These are phyloP conservation scores for Escovopsis weberi DNA, from an alignment of 2,329 filamentous ascomycete species.

Conservation along the genomic window DNA sequence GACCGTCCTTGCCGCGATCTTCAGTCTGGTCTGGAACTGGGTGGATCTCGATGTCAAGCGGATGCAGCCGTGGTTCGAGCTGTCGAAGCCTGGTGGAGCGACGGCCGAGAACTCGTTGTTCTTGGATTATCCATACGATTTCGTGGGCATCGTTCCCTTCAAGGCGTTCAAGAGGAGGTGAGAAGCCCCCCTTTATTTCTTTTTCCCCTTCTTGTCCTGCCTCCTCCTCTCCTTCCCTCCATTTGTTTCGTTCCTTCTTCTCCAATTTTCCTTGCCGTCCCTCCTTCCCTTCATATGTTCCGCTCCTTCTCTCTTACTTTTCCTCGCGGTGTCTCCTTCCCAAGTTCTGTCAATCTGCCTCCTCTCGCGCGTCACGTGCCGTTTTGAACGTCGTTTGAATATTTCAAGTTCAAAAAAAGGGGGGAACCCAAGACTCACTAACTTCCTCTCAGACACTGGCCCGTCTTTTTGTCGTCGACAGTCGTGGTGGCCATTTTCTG, in stretches of 20 bases:
- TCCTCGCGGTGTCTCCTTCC: too few relatives aligned
- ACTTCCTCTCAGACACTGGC: slow-evolving; percentile 12
- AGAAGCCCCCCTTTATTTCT: neutral
- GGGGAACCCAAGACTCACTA: too few relatives aligned
- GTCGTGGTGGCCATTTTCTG: slow-evolving; percentile 38
- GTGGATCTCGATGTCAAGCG: slow-evolving; percentile 44
- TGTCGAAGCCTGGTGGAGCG: slow-evolving; percentile 32
- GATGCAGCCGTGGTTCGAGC: slow-evolving; percentile 44
- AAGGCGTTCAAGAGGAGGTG: slow-evolving; percentile 14
- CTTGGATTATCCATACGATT: slow-evolving; percentile 35
- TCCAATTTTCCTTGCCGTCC: too few relatives aligned
- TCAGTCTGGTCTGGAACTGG: slow-evolving; percentile 44
- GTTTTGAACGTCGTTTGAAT: too few relatives aligned
- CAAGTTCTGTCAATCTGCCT: too few relatives aligned
- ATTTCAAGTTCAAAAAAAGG: too few relatives aligned
- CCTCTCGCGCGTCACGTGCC: too few relatives aligned
- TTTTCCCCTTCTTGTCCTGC: too few relatives aligned
- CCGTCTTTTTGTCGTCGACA: slow-evolving; percentile 22
- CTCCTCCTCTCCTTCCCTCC: too few relatives aligned
- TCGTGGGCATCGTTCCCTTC: slow-evolving; percentile 19
- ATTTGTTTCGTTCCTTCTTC: too few relatives aligned
- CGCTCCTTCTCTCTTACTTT: too few relatives aligned
- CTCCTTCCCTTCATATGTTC: too few relatives aligned
- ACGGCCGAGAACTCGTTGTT: slow-evolving; percentile 30
- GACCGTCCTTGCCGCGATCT: slow-evolving; percentile 37